Conservation (phyloP, 495 filamentous ascomycete species). For the Hypoxylon cercidicola region DNA sequence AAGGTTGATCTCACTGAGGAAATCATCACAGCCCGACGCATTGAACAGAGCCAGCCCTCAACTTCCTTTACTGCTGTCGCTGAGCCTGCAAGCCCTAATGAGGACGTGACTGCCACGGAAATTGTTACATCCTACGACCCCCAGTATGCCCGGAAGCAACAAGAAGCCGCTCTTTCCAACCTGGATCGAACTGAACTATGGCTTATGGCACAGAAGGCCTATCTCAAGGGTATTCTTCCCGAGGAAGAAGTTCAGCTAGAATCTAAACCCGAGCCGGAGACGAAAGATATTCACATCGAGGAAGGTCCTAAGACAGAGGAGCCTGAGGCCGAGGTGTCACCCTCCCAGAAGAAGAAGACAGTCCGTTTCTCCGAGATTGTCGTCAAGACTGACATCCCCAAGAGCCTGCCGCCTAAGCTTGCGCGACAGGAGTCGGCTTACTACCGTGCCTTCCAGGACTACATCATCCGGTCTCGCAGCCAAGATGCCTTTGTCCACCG, state of each 20-base stretch:
- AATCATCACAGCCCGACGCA: constrained; percentile 38
- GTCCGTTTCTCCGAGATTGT: constrained; percentile 78
- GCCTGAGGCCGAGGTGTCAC: constrained; percentile 43
- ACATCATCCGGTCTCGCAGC: constrained; percentile 65
- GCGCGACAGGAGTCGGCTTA: constrained; percentile 80
- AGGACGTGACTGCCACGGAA: constrained; percentile 61
- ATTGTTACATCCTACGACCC: constrained; percentile 75
- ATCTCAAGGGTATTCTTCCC: constrained; percentile 71
- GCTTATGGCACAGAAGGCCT: constrained; percentile 81
- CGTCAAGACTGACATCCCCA: constrained; percentile 57
- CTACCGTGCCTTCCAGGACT: constrained; percentile 85
- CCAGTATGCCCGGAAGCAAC: constrained; percentile 72
- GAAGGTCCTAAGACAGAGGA: constrained; percentile 45
- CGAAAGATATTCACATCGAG: constrained; percentile 31
- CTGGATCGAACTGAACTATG: constrained; percentile 83
- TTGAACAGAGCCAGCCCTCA: constrained; percentile 39
- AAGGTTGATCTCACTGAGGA: constrained; percentile 36
- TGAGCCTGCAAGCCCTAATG: constrained; percentile 50
- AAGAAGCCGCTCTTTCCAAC: constrained; percentile 70
- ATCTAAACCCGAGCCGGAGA: constrained; percentile 43
- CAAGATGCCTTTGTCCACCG: constrained; percentile 86
- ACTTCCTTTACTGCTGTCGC: constrained; percentile 50
- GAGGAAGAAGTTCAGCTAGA: constrained; percentile 59
- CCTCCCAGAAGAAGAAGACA: constrained; percentile 69
- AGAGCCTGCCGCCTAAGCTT: constrained; percentile 57